Base-by-base conservation (phyloP, 2,329 filamentous ascomycete species). In the Periconia sp. region DNA sequence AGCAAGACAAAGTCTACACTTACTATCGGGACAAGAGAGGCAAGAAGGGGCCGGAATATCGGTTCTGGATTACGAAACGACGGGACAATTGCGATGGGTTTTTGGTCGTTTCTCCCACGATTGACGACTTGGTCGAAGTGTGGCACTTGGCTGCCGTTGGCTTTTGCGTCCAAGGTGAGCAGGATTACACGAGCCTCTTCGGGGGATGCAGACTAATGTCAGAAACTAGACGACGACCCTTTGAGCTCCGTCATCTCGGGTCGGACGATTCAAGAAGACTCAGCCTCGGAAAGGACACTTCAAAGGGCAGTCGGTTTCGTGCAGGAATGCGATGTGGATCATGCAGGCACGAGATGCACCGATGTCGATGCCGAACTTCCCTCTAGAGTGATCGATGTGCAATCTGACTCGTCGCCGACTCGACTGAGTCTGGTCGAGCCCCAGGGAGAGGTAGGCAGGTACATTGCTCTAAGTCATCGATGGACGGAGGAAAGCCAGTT, bases 401-500 rank as follows among this genome's bases (percentile, higher is more conserved):
- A 38, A 4, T 19, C 23, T 1, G 9, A 30, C 4, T 17, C 17
- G 8, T 35, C 32, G 4, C 32, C 32, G 8, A 9, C 8, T 18
- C 3, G 31, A 42, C n/a, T 33, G 22, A 4, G 13, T 19, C 31
- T 56, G 7, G 8, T 48, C 12, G 45, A 50, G 18, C 44, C 50
- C 0, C 37, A 42, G 0, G 46, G 40, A 2, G 5, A 21, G n/a
- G 12, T 5, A 18, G 41, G 26, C 6, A 25, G 10, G n/a, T 55
- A 55, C 18, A 34, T 46, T 4, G 36, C 36, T 16, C 39, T 56
- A n/a, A 54, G 50, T 31, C 52, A 50, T 17, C 50, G 53, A 24
- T 54, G 51, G 53, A 51, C 46, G 2, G 21, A 22, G 4, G 26
- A 15, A 10, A 40, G 48, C 22, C 43, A 31, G 10, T 42, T 51